A percentile compares a stretch with the other conserved stretches of the same genome.
Evolutionary conservation across 176 grass and related monocot genomes (phyloP).

Genomic region (Bromus sterilis): DNA sequence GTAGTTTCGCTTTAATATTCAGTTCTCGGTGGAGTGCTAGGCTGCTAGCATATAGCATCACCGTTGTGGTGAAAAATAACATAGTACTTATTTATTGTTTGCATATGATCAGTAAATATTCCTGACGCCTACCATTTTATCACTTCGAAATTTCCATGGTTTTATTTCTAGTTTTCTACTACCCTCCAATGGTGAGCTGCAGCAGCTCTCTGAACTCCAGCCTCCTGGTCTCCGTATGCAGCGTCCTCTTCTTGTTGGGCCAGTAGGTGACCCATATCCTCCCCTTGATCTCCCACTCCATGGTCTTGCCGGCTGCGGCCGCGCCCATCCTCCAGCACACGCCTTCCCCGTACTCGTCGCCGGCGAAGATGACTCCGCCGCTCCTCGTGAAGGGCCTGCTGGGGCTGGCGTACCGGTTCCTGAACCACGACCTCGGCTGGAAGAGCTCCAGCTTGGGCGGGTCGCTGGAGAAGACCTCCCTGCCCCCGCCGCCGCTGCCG

Average conservation of each 20-base stretch:
- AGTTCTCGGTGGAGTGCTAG: neutral
- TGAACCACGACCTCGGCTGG: conserved; percentile 46
- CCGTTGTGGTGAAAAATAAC: neutral
- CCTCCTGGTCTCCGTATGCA: conserved; percentile 59
- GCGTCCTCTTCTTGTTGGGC: conserved; percentile 61
- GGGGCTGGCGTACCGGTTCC: conserved; percentile 41
- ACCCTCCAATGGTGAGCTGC: conserved; percentile 24
- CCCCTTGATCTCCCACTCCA: conserved; percentile 83
- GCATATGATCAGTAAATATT: neutral
- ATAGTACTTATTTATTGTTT: neutral
- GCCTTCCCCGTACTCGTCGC: conserved; percentile 61
- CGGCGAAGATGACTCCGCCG: conserved; percentile 68
- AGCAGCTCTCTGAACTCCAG: conserved; percentile 62
- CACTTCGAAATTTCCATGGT: neutral
- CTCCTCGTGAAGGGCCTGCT: conserved; percentile 53
- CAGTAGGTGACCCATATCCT: conserved; percentile 77
- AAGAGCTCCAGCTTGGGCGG: conserved; percentile 40
- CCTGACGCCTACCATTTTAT: neutral
- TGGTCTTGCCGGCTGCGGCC: conserved; percentile 38
- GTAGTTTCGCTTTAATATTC: neutral
- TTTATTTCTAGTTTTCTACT: neutral
- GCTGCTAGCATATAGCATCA: neutral
- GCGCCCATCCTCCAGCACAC: conserved; percentile 62
- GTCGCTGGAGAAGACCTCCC: conserved; percentile 64
- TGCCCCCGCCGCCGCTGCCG: conserved; percentile 28